Conservation (phyloP, 768 basidiomycete genomes). For the Baorangia bicolor region DNA sequence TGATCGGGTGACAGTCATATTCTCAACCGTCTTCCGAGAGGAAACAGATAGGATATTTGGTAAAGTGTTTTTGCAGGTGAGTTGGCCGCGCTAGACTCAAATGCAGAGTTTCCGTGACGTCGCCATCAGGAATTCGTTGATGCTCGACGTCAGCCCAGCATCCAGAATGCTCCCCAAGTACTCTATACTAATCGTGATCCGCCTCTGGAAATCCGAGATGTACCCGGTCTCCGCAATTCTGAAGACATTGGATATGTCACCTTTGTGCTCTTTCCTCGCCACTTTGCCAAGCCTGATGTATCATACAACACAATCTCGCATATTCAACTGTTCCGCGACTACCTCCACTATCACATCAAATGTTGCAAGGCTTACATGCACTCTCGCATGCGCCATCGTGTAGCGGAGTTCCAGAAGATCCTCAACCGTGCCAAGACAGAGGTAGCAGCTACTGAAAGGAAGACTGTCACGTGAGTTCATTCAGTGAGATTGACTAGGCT, state of each 20-base stretch:
- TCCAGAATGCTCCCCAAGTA: conserved; percentile 97
- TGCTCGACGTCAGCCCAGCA: conserved; percentile 87
- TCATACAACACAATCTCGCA: conserved; percentile 86
- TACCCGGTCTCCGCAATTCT: conserved; percentile 74
- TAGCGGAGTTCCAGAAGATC: conserved; percentile 94
- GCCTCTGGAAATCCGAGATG: conserved; percentile 91
- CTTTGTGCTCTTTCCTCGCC: conserved; percentile 96
- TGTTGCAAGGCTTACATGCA: conserved; percentile 99
- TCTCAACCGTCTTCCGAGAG: conserved; percentile 94
- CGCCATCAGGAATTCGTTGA: conserved; percentile 90
- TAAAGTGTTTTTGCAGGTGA: conserved; percentile 95
- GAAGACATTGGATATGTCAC: conserved; percentile 97
- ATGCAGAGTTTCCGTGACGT: conserved; percentile 4
- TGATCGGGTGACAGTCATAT: conserved; percentile 97
- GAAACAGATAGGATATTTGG: conserved; percentile 98
- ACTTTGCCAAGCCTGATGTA: conserved; percentile 71
- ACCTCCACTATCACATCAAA: conserved; percentile 99
- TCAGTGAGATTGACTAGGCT: not conserved
- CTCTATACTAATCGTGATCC: conserved; percentile 93
- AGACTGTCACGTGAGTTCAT: conserved; percentile 76
- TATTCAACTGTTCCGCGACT: conserved; percentile 96
- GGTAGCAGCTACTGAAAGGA: conserved; percentile 74
- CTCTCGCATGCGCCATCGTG: conserved; percentile 91
- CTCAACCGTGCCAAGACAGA: conserved; percentile 96
- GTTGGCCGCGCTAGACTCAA: conserved; percentile 5